phyloP scores from a whole-genome alignment of 352 stramenopile species.

The Plasmopara muralis region DNA sequence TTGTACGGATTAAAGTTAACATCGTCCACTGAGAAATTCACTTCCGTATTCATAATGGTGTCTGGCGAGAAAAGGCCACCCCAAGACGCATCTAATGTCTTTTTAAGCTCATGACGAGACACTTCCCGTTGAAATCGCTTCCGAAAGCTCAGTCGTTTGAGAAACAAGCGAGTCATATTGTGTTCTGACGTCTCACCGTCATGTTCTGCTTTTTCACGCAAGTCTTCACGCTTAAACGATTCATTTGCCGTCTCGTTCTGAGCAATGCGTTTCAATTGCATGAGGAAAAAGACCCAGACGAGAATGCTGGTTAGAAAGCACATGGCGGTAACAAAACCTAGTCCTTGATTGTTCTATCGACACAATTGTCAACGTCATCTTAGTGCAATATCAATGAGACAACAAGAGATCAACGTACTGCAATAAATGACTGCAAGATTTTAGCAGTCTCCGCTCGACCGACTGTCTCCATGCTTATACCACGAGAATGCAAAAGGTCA shows the following conservation, averaged over 20 bases:
- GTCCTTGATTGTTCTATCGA: slow-evolving; percentile 45
- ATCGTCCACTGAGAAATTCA: slow-evolving; percentile 58
- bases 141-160: slow-evolving; percentile 34
- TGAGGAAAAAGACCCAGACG: slow-evolving; percentile 65
- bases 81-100: slow-evolving; percentile 64
- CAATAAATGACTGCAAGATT: slow-evolving; percentile 50
- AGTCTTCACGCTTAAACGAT: slow-evolving; percentile 74
- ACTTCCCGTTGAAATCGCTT: slow-evolving; percentile 18
- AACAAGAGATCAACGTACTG: slow-evolving; percentile 21
- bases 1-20: slow-evolving; percentile 81
- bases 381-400: background rate
- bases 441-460: slow-evolving; percentile 24
- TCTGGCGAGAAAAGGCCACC: slow-evolving; percentile 66
- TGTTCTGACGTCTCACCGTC: slow-evolving; percentile 35
- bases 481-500: slow-evolving; percentile 23
- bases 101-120: slow-evolving; percentile 37
- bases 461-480: slow-evolving; percentile 11
- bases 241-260: slow-evolving; percentile 76
- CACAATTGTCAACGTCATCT: background rate
- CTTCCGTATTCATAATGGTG: slow-evolving; percentile 65
- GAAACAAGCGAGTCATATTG: slow-evolving; percentile 40
- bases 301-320: slow-evolving; percentile 52
- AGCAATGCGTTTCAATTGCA: slow-evolving; percentile 64
- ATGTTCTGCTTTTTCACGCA: slow-evolving; percentile 49
- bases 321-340: slow-evolving; percentile 65